Evolutionary conservation across 2,329 filamentous ascomycete genomes (phyloP), one percentile per base, ranked within the genome.

Genomic region (Xylaria sp.): DNA sequence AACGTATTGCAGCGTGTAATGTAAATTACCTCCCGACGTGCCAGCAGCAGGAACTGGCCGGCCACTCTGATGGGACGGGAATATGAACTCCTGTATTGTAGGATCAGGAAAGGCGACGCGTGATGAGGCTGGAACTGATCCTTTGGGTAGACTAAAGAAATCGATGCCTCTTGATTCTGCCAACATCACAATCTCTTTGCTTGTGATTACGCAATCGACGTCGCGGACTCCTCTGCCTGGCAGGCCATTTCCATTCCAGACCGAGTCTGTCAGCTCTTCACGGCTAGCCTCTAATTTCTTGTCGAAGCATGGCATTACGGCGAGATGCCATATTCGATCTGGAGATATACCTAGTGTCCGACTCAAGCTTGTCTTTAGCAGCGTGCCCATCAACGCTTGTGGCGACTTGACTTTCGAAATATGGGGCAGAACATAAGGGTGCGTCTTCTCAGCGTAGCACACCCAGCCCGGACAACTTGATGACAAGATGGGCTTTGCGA

Each of bases 241-340:
- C 48, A 72, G 73, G 13, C 78, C 81, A 54, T 78, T 79, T 40
- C 76, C 80, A 55, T 76, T 80, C 93, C 93, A 97, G 15, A 87
- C 85, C 6, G 84, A 79, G 73, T 94, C 90, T 0, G 93, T 98
- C 38, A 99, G 85, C 76, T 99, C 95, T 75, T 93, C 90, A 54
- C 95, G 88, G 69, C 93, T 96, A 6, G 95, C 95, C 78, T 99
- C 95, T 27, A 99, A 85, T 77, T 99, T 99, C 81, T 99, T 99
- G 76, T 99, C 95, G 75, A 99, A 98, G 76, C 95, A 99, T 19
- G 95, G 95, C 95, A 99, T 99, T 46, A 99, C 84, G 11, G 94
- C 92, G 54, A 98, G 78, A 76, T 98, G 94, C 92, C 94, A 99
- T 74, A 99, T 93, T 68, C 88, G 87, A 65, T 89, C 87, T 0